Percentiles rank a stretch among this genome's conserved stretches.
These are phyloP conservation scores for Rhizoclosmatium globosum DNA, from an alignment of 192 early-diverging fungal genomes.

Conservation along the genomic window DNA sequence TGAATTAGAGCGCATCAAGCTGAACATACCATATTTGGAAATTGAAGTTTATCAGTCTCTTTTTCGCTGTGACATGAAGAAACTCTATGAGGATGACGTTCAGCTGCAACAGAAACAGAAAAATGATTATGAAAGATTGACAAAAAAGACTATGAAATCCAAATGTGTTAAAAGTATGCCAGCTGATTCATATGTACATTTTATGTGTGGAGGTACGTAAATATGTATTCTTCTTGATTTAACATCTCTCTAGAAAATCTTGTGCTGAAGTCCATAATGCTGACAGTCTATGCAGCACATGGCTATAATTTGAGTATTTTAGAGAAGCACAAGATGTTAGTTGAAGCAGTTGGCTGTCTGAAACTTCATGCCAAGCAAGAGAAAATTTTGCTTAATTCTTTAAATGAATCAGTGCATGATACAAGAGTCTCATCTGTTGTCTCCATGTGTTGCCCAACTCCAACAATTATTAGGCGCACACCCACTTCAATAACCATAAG, in stretches of 20 bases:
- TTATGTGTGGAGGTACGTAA: constrained; percentile 35
- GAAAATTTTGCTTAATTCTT: neutral
- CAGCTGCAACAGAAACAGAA: constrained; percentile 26
- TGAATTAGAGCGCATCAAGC: neutral
- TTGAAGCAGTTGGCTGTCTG: constrained; percentile 27
- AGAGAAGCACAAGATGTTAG: constrained; percentile 26
- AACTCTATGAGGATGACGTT: neutral
- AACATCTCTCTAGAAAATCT: constrained; percentile 32
- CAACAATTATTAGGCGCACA: constrained; percentile 46
- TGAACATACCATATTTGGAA: constrained; percentile 4
- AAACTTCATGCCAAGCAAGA: constrained; percentile 29
- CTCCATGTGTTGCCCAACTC: constrained; percentile 45
- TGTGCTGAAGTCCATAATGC: constrained; percentile 35
- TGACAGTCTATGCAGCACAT: constrained; percentile 30
- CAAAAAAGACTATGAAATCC: constrained; percentile 35
- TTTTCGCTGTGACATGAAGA: constrained; percentile 49
- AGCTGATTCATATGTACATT: constrained; percentile 27
- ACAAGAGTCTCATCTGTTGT: neutral
- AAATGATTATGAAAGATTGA: constrained; percentile 43
- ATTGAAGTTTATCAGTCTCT: constrained; percentile 32
- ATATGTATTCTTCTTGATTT: neutral
- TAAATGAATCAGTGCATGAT: too few species aligned
- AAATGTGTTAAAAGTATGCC: neutral
- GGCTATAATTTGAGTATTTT: constrained; percentile 36
- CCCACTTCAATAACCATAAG: constrained; percentile 48